phyloP scores from a whole-genome alignment of 1,284 basidiomycete genomes.

The Cryptococcus hybrid region DNA sequence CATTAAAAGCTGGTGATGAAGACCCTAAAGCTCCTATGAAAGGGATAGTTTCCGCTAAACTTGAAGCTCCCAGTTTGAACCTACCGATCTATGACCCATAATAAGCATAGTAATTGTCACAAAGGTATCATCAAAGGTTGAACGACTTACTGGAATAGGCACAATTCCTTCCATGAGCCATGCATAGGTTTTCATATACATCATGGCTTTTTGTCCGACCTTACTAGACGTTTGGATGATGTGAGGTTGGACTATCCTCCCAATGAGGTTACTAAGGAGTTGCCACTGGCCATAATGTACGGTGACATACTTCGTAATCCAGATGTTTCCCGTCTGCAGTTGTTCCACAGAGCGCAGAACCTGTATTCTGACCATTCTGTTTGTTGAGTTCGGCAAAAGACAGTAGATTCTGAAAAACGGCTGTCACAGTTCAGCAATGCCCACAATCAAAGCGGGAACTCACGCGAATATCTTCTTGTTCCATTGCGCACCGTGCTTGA shows the following conservation, averaged over 20 bases:
- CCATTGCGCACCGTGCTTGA: constrained; percentile 3
- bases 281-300: neutral
- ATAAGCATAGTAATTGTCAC: neutral
- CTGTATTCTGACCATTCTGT: too few relatives aligned
- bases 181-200: constrained; percentile 4
- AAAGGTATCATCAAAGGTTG: neutral
- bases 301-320: constrained; percentile 6
- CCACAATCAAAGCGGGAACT: neutral
- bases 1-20: constrained; percentile 1
- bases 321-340: constrained; percentile 5
- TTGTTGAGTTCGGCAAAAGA: neutral
- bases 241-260: neutral
- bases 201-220: constrained; percentile 1
- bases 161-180: constrained; percentile 13
- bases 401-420: neutral
- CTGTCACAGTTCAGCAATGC: neutral
- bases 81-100: constrained; percentile 3
- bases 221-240: constrained; percentile 1
- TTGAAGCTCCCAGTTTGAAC: constrained; percentile 1
- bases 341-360: neutral
- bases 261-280: neutral
- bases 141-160: constrained; percentile 9
- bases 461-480: constrained; percentile 9
- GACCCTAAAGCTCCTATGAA: neutral
- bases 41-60: constrained; percentile 1